phyloP scores from a whole-genome alignment of 2,329 filamentous ascomycete genomes.

The Monilinia fructicola region DNA sequence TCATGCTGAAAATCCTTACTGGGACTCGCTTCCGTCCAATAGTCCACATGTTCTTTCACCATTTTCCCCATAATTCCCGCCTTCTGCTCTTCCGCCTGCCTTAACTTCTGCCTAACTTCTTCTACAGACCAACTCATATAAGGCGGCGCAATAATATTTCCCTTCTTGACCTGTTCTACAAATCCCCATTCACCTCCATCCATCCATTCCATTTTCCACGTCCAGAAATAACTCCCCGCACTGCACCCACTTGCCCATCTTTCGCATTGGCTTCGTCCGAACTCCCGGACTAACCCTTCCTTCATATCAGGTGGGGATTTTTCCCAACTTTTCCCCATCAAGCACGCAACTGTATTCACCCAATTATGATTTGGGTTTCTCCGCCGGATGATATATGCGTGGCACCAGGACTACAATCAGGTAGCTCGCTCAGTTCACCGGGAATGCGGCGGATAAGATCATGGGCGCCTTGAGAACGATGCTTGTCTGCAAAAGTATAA shows the following conservation, averaged over 20 bases:
- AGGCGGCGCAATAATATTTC: constrained; percentile 45
- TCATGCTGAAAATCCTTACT: constrained; percentile 52
- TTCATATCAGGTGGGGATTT: constrained; percentile 46
- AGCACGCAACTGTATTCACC: constrained; percentile 60
- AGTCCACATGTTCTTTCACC: constrained; percentile 47
- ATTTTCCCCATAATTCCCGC: constrained; percentile 43
- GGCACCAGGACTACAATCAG: constrained; percentile 41
- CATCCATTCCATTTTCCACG: constrained; percentile 60
- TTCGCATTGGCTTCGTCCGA: constrained; percentile 50
- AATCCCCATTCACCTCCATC: constrained; percentile 63
- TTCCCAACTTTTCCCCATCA: constrained; percentile 51
- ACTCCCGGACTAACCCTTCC: constrained; percentile 45
- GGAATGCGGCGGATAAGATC: constrained; percentile 51
- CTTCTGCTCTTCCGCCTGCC: constrained; percentile 44
- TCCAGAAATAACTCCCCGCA: constrained; percentile 59
- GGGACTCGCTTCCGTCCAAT: constrained; percentile 50
- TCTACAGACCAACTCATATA: constrained; percentile 42
- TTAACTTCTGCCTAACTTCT: constrained; percentile 43
- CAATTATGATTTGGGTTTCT: constrained; percentile 52
- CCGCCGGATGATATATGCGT: constrained; percentile 43
- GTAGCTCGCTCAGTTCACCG: constrained; percentile 46
- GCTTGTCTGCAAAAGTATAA: constrained; percentile 55
- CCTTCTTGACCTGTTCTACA: constrained; percentile 49
- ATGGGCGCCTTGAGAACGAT: constrained; percentile 51
- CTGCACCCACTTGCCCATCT: constrained; percentile 49